These are phyloP conservation scores for Suhomyces kunorum DNA, from an alignment of 1,139 yeast genomes.

Conservation along the genomic window DNA sequence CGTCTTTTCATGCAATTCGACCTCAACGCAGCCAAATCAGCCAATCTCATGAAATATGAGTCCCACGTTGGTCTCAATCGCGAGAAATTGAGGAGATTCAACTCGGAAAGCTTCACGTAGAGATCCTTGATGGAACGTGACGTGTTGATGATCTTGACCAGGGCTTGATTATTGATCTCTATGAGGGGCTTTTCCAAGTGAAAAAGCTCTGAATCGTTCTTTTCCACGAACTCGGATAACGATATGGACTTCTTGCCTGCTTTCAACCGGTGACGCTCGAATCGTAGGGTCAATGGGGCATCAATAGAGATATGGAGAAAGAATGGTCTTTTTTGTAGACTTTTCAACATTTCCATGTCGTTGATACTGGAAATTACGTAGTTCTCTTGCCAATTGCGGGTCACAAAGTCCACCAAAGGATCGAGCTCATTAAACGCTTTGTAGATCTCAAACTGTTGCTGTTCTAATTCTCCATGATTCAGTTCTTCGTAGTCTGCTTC, in stretches of 20 bases:
- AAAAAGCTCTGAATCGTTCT: constrained; percentile 49
- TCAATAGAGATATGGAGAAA: constrained; percentile 80
- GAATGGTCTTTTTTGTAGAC: constrained; percentile 74
- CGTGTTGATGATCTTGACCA: constrained; percentile 63
- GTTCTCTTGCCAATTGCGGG: constrained; percentile 66
- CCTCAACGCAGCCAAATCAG: constrained; percentile 88
- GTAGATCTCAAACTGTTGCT: constrained; percentile 7
- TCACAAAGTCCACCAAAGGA: constrained; percentile 60
- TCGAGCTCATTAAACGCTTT: constrained; percentile 26
- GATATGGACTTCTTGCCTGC: background rate
- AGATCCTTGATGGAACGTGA: constrained; percentile 49
- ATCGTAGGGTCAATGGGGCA: constrained; percentile 64
- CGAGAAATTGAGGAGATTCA: constrained; percentile 56
- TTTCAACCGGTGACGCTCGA: constrained; percentile 40
- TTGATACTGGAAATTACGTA: constrained; percentile 61
- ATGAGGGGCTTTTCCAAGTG: constrained; percentile 40
- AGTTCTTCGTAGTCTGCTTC: constrained; percentile 5
- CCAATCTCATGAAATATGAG: constrained; percentile 88
- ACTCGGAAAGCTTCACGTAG: constrained; percentile 50
- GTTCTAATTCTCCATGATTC: background rate
- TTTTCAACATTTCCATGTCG: constrained; percentile 44
- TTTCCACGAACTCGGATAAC: constrained; percentile 46
- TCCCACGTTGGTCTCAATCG: constrained; percentile 95
- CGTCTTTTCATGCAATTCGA: constrained; percentile 96
- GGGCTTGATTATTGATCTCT: constrained; percentile 57